Evolutionary conservation across 164 flowering plant genomes (phyloP).

Genomic region (Houttuynia cordata): DNA sequence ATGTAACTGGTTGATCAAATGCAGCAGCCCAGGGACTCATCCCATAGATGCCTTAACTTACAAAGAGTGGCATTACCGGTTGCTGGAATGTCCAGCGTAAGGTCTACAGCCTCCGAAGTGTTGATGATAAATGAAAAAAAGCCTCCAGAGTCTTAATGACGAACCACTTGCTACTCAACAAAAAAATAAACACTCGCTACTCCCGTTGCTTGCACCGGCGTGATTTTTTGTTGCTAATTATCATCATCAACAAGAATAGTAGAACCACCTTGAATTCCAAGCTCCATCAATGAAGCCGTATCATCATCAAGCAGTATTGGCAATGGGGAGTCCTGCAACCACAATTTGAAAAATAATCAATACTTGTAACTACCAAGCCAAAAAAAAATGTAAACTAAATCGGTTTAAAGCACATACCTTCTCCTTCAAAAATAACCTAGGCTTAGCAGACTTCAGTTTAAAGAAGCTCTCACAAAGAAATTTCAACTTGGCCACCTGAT

Average conservation of each 20-base stretch:
- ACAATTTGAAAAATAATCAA: background rate
- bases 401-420: constrained; percentile 35
- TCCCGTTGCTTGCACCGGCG: too few relatives aligned
- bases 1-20: too few relatives aligned
- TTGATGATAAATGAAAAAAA: too few relatives aligned
- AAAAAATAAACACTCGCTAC: too few relatives aligned
- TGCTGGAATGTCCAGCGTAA: too few relatives aligned
- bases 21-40: too few relatives aligned
- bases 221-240: constrained; percentile 2
- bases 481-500: constrained; percentile 84
- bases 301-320: constrained; percentile 73
- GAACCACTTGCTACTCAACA: too few relatives aligned
- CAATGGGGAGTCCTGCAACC: constrained; percentile 61
- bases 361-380: background rate
- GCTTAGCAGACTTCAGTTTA: constrained; percentile 57
- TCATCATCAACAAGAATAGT: constrained; percentile 73
- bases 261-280: constrained; percentile 52
- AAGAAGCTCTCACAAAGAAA: constrained; percentile 79
- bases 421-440: constrained; percentile 57
- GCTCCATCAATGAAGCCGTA: constrained; percentile 61
- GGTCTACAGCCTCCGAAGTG: too few relatives aligned
- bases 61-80: too few relatives aligned
- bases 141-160: too few relatives aligned
- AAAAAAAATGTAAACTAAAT: too few relatives aligned
- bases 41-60: too few relatives aligned